A percentile compares a stretch with the other conserved stretches of the same genome.
These are phyloP conservation scores for Eleusine coracana DNA, from an alignment of 176 grass and related monocot genomes.

Conservation along the genomic window DNA sequence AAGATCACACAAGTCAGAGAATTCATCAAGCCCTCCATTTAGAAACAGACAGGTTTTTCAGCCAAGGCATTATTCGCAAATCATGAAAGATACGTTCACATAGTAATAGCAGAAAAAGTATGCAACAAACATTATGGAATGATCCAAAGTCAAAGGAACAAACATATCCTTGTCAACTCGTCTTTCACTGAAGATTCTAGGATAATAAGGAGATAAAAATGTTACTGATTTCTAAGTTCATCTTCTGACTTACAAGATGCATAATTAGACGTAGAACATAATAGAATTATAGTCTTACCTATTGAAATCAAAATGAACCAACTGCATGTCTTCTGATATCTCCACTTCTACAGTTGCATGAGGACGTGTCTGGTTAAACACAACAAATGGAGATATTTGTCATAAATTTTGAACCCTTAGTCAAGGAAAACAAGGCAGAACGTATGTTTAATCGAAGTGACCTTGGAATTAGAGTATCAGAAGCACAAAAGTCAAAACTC, in stretches of 20 bases:
- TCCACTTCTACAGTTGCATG: slow-evolving; percentile 99
- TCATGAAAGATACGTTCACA: not conserved
- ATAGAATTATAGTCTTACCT: slow-evolving; percentile 58
- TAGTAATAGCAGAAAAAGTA: slow-evolving; percentile 2
- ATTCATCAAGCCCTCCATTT: not conserved
- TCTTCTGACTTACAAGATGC: not conserved
- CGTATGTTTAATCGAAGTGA: slow-evolving; percentile 6
- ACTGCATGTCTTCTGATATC: slow-evolving; percentile 98
- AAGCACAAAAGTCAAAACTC: not conserved
- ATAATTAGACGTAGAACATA: not conserved
- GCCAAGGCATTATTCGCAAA: slow-evolving; percentile 1
- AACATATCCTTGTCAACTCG: not conserved
- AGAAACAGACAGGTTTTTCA: not conserved
- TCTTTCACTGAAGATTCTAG: not conserved
- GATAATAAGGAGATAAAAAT: not conserved
- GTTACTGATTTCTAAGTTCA: slow-evolving; percentile 16
- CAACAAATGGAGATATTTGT: slow-evolving; percentile 21
- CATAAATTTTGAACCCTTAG: not conserved
- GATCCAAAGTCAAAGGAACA: slow-evolving; percentile 1
- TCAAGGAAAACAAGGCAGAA: not conserved
- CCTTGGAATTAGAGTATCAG: not conserved
- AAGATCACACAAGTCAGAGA: slow-evolving; percentile 26
- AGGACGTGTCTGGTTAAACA: slow-evolving; percentile 76
- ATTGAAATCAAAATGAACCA: slow-evolving; percentile 99
- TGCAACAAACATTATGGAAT: not conserved